Evolutionary conservation across 768 basidiomycete species (phyloP).

Genomic region (Mycena sanguinolenta): DNA sequence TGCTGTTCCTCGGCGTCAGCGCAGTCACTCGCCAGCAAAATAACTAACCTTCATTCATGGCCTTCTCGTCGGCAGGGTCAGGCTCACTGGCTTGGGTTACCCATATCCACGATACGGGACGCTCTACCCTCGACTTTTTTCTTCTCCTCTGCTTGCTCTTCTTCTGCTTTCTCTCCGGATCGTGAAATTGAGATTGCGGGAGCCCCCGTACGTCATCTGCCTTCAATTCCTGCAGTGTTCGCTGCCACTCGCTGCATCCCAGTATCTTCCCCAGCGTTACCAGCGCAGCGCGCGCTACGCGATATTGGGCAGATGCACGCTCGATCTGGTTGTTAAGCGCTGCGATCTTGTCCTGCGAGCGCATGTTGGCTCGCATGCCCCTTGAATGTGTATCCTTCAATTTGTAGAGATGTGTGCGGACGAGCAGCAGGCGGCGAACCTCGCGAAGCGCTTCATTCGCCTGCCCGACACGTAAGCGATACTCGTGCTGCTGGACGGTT

Average conservation of each 20-base stretch:
- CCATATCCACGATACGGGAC: no score
- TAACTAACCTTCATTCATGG: no score
- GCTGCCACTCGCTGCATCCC: conserved; percentile 31
- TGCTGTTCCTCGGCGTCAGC: neutral
- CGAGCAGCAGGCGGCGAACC: conserved; percentile 39
- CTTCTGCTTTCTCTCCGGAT: neutral
- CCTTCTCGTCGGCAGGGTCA: no score
- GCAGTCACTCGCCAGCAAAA: no score
- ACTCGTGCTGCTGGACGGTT: conserved; percentile 33
- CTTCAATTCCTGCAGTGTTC: conserved; percentile 24
- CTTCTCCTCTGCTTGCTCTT: neutral
- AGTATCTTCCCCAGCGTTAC: conserved; percentile 2
- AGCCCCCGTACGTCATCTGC: conserved; percentile 37
- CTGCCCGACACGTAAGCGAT: conserved; percentile 41
- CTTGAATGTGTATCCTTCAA: conserved; percentile 39
- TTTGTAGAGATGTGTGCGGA: conserved; percentile 36
- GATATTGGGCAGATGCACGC: conserved; percentile 35
- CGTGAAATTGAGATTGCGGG: conserved; percentile 14
- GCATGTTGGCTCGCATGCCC: conserved; percentile 42
- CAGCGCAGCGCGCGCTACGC: conserved; percentile 35
- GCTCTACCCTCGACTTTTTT: neutral
- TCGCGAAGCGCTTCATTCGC: conserved; percentile 42
- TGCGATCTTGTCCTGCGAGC: conserved; percentile 35
- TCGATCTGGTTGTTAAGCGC: conserved; percentile 34
- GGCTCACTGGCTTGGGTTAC: no score